A percentile compares a stretch with the other conserved stretches of the same genome.
phyloP scores from a whole-genome alignment of 1,284 basidiomycete genomes.

The Bjerkandera adusta region DNA sequence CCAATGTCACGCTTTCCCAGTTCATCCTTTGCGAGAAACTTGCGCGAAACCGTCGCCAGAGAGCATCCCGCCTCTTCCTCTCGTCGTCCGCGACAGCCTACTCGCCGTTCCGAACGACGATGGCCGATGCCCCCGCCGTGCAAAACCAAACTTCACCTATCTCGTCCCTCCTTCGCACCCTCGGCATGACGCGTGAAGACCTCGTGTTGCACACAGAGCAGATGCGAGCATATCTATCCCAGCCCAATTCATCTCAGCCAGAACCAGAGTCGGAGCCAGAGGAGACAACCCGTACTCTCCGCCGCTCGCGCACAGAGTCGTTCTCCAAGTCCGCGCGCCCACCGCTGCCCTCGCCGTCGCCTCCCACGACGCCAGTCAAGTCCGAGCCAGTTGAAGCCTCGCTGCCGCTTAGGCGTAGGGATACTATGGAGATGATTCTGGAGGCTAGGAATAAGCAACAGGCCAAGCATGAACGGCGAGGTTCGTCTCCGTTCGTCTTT shows the following conservation, averaged over 20 bases:
- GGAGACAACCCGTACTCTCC: slow-evolving; percentile 21
- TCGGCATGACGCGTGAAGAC: slow-evolving; percentile 72
- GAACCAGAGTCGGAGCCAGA: slow-evolving; percentile 29
- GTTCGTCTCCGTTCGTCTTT: slow-evolving; percentile 17
- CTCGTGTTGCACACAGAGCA: slow-evolving; percentile 61
- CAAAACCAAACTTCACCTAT: slow-evolving; percentile 46
- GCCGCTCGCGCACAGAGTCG: slow-evolving; percentile 49
- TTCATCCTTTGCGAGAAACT: no score
- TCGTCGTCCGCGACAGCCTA: slow-evolving; percentile 5
- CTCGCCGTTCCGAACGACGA: slow-evolving; percentile 6
- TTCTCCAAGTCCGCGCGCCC: slow-evolving; percentile 41
- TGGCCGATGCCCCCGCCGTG: slow-evolving; percentile 16
- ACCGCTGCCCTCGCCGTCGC: slow-evolving; percentile 33
- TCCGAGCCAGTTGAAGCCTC: slow-evolving; percentile 49
- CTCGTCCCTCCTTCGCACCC: slow-evolving; percentile 58
- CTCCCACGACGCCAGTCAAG: slow-evolving; percentile 59
- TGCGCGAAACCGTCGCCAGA: no score
- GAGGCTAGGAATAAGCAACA: slow-evolving; percentile 62
- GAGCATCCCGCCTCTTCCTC: no score
- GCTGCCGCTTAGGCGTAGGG: slow-evolving; percentile 52
- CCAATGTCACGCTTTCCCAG: no score
- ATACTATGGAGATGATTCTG: slow-evolving; percentile 71
- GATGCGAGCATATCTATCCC: slow-evolving; percentile 66
- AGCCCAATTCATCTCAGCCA: slow-evolving; percentile 34
- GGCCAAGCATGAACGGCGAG: slow-evolving; percentile 43